Percentiles rank a stretch among this genome's conserved stretches.
phyloP scores from a whole-genome alignment of 108 stramenopile genomes.

The Seminavis robusta region DNA sequence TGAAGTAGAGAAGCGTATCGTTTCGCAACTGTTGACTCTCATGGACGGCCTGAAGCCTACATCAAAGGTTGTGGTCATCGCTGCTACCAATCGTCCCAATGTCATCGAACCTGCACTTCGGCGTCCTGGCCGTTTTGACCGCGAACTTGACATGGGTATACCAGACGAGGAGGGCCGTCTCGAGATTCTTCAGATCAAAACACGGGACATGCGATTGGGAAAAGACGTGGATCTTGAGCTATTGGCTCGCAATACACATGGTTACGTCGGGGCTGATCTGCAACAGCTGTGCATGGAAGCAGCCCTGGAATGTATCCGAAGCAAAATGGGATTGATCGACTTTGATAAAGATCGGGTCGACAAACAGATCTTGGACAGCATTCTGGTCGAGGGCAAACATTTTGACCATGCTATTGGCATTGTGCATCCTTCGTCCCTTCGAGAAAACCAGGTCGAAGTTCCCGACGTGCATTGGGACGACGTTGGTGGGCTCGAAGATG shows the following conservation, averaged over 20 bases:
- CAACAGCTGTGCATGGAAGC: conserved; percentile 95
- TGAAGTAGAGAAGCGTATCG: conserved; percentile 95
- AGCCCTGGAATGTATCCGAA: conserved; percentile 92
- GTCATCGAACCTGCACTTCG: conserved; percentile 95
- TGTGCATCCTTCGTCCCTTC: conserved; percentile 88
- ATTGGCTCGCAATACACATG: conserved; percentile 94
- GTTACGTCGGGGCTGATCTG: conserved; percentile 97
- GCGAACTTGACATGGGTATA: conserved; percentile 97
- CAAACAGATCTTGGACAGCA: conserved; percentile 68
- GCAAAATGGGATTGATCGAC: conserved; percentile 81
- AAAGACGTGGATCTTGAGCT: conserved; percentile 84
- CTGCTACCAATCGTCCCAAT: conserved; percentile 96
- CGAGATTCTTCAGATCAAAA: conserved; percentile 96
- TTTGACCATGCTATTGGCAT: conserved; percentile 87
- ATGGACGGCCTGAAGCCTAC: conserved; percentile 96
- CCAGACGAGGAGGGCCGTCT: conserved; percentile 97
- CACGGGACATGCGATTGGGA: conserved; percentile 88
- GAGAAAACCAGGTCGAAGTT: conserved; percentile 94
- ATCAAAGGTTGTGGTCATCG: conserved; percentile 97
- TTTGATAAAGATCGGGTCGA: conserved; percentile 81
- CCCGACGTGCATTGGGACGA: conserved; percentile 98
- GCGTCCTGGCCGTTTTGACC: conserved; percentile 96
- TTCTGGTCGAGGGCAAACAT: conserved; percentile 88
- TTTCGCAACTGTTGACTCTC: conserved; percentile 95
- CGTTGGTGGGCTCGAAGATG: conserved; percentile 98